phyloP scores from a whole-genome alignment of 257 asterid genomes.

The Penstemon eatonii region DNA sequence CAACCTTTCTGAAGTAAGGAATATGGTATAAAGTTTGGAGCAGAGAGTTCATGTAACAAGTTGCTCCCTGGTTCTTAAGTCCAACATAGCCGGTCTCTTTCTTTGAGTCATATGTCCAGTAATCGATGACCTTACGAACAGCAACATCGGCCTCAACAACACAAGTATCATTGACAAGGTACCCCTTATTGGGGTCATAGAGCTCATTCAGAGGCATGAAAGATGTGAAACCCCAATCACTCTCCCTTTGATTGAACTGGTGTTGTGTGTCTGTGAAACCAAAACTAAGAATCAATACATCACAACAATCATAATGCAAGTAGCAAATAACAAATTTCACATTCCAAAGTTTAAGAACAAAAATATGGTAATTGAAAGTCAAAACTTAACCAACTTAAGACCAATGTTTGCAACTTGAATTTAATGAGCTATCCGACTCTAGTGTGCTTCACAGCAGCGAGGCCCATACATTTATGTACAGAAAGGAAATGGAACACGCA shows the following conservation, averaged over 20 bases:
- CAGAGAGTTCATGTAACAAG: constrained; percentile 97
- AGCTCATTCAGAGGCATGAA: constrained; percentile 95
- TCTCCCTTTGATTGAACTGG: constrained; percentile 92
- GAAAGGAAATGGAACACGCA: no score
- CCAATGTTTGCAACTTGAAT: neutral
- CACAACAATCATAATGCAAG: constrained; percentile 28
- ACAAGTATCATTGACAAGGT: constrained; percentile 76
- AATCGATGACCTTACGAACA: constrained; percentile 88
- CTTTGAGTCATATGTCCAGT: constrained; percentile 95
- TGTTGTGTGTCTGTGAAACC: constrained; percentile 84
- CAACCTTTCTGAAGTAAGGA: constrained; percentile 94
- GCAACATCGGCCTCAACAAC: constrained; percentile 96
- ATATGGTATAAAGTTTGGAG: constrained; percentile 94
- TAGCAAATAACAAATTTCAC: constrained; percentile 18
- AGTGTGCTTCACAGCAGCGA: no score
- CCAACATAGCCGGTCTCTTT: constrained; percentile 98
- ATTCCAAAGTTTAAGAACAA: constrained; percentile 15
- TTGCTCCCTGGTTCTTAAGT: constrained; percentile 98
- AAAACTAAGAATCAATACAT: constrained; percentile 20
- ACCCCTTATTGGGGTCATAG: constrained; percentile 89
- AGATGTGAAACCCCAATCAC: constrained; percentile 98
- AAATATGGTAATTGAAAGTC: constrained; percentile 10
- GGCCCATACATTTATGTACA: no score
- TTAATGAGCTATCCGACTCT: no score
- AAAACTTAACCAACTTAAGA: constrained; percentile 1